phyloP scores from a whole-genome alignment of 1,284 basidiomycete genomes.

The Coniferiporia sulphurascens region DNA sequence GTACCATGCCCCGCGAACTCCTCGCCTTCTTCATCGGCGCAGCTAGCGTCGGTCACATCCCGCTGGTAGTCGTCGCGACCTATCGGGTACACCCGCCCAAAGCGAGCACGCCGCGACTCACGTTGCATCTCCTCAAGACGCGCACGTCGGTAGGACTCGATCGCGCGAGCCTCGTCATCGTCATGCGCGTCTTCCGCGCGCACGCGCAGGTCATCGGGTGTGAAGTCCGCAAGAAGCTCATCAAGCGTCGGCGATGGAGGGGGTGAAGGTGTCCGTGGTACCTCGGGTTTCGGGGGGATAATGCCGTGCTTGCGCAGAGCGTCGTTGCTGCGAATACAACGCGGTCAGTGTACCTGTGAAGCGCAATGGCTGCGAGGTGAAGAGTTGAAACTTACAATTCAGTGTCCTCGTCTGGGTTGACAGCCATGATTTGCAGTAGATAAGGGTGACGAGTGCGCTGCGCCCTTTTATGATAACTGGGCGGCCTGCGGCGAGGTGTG shows the following conservation, averaged over 20 bases:
- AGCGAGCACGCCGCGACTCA: constrained; percentile 63
- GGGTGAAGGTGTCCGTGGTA: constrained; percentile 70
- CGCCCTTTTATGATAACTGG: neutral
- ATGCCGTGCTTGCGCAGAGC: constrained; percentile 89
- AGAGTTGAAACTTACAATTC: constrained; percentile 68
- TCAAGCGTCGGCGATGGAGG: constrained; percentile 62
- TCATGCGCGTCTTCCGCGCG: constrained; percentile 64
- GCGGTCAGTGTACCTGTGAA: constrained; percentile 4
- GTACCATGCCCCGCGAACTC: constrained; percentile 61
- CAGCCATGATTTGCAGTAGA: constrained; percentile 39
- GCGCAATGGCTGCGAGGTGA: constrained; percentile 1
- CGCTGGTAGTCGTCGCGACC: constrained; percentile 90
- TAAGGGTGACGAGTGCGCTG: neutral
- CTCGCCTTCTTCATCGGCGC: constrained; percentile 61
- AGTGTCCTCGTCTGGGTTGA: constrained; percentile 85
- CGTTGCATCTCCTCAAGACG: constrained; percentile 63
- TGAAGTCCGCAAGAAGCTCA: constrained; percentile 63
- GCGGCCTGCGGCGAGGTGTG: neutral
- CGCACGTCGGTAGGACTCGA: constrained; percentile 65
- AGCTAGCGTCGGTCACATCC: constrained; percentile 93
- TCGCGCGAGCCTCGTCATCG: constrained; percentile 75
- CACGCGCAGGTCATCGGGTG: constrained; percentile 61
- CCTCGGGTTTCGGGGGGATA: constrained; percentile 67
- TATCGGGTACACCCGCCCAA: constrained; percentile 87
- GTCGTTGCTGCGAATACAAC: constrained; percentile 64